A percentile compares a stretch with the other conserved stretches of the same genome.
Evolutionary conservation across 176 grass and related monocot species (phyloP).

Genomic region (Eragrostis curvula): DNA sequence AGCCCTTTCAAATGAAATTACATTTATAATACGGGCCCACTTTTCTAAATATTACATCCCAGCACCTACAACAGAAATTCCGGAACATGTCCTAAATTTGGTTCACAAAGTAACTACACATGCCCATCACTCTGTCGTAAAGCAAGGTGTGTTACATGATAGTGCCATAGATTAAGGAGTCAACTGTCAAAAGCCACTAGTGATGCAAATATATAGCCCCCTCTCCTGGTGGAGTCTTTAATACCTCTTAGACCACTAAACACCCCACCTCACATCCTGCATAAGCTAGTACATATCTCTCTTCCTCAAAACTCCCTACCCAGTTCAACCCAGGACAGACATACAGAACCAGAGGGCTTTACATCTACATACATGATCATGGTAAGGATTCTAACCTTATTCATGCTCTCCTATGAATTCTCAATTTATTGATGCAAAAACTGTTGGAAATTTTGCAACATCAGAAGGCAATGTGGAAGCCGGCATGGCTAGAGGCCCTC

Average conservation of each 20-base stretch:
- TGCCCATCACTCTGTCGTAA: slow-evolving; percentile 49
- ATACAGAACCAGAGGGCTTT: slow-evolving; percentile 38
- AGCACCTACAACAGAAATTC: slow-evolving; percentile 50
- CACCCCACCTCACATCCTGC: slow-evolving; percentile 52
- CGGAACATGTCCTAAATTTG: slow-evolving; percentile 58
- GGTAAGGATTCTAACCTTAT: slow-evolving; percentile 59
- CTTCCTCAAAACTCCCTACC: slow-evolving; percentile 41
- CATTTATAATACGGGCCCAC: slow-evolving; percentile 12
- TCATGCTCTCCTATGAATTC: slow-evolving; percentile 29
- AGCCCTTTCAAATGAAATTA: slow-evolving; percentile 27
- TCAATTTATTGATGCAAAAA: slow-evolving; percentile 32
- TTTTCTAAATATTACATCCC: slow-evolving; percentile 35
- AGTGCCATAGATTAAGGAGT: slow-evolving; percentile 68
- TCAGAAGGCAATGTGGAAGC: slow-evolving; percentile 79
- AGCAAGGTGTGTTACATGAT: slow-evolving; percentile 56
- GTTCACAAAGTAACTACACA: slow-evolving; percentile 56
- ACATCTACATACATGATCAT: slow-evolving; percentile 61
- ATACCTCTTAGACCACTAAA: slow-evolving; percentile 48
- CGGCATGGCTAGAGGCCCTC: slow-evolving; percentile 89
- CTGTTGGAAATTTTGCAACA: slow-evolving; percentile 35
- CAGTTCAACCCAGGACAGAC: slow-evolving; percentile 10
- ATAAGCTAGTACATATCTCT: slow-evolving; percentile 43
- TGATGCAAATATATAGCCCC: slow-evolving; percentile 55
- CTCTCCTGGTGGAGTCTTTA: slow-evolving; percentile 37
- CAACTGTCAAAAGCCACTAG: slow-evolving; percentile 51